Conservation (phyloP, 257 asterid genomes). For the Rauvolfia tetraphylla region DNA sequence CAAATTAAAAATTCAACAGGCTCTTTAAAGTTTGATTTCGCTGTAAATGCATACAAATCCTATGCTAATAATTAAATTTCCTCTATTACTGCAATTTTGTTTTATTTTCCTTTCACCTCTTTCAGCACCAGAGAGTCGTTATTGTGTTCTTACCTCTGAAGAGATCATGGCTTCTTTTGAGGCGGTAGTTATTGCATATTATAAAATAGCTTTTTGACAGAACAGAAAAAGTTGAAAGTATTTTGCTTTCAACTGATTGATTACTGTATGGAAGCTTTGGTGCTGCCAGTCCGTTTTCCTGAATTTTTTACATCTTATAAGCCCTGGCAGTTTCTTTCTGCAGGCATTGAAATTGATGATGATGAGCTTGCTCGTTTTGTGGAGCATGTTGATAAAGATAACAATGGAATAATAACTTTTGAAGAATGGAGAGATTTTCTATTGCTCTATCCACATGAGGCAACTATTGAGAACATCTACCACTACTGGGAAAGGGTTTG, state of each 20-base stretch:
- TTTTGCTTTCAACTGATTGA: conserved; percentile 2
- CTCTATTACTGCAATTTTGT: background rate
- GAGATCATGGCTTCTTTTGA: background rate
- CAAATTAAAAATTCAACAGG: background rate
- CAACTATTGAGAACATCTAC: conserved; percentile 86
- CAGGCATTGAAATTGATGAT: conserved; percentile 92
- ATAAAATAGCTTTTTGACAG: background rate
- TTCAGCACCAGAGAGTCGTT: background rate
- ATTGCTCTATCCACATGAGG: conserved; percentile 93
- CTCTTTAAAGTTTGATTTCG: background rate
- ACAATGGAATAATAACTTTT: conserved; percentile 87
- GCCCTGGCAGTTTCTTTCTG: conserved; percentile 63
- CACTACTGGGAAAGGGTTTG: conserved; percentile 89
- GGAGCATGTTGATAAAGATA: conserved; percentile 93
- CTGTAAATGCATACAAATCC: background rate
- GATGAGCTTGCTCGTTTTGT: conserved; percentile 94
- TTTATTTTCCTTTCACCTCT: background rate
- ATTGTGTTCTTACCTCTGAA: background rate
- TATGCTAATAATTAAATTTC: background rate
- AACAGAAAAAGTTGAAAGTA: background rate
- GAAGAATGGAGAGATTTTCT: conserved; percentile 99
- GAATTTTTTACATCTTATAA: conserved; percentile 52
- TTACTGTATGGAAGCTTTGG: background rate
- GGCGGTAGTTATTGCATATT: background rate
- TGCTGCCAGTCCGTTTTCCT: conserved; percentile 9